phyloP scores from a whole-genome alignment of 768 basidiomycete genomes.

The Wakefieldia striispora region DNA sequence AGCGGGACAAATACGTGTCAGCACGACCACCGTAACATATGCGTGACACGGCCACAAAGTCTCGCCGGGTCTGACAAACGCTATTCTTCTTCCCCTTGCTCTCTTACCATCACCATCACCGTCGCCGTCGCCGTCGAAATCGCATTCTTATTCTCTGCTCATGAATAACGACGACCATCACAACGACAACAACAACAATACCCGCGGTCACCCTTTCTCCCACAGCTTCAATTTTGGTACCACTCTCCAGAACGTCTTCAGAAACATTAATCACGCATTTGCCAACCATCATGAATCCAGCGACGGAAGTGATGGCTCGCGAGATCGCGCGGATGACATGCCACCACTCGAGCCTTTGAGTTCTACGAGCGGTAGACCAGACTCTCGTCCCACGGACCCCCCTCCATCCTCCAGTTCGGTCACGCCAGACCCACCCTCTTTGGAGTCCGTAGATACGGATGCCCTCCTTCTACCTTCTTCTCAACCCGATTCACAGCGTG shows the following conservation, averaged over 20 bases:
- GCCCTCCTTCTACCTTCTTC: conserved; percentile 6
- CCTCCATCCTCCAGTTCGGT: conserved; percentile 1
- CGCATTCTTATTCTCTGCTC: too few species aligned
- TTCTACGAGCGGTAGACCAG: background rate
- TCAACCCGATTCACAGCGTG: conserved; percentile 3
- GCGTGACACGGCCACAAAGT: background rate
- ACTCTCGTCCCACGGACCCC: conserved; percentile 1
- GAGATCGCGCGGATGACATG: background rate
- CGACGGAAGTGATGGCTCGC: background rate
- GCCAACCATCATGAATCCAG: conserved; percentile 2
- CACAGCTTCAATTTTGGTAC: conserved; percentile 24
- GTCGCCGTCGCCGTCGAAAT: background rate
- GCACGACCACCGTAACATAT: background rate
- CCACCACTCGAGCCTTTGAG: conserved; percentile 6
- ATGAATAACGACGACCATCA: conserved; percentile 21
- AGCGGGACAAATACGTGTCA: conserved; percentile 23
- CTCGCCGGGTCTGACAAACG: conserved; percentile 7
- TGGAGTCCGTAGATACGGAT: conserved; percentile 2
- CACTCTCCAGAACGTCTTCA: conserved; percentile 29
- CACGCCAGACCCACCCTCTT: conserved; percentile 1
- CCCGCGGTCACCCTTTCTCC: conserved; percentile 11
- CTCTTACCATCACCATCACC: conserved; percentile 17
- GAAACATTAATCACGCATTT: conserved; percentile 34
- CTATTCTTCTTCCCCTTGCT: conserved; percentile 11
- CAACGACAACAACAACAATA: background rate